Percentiles rank a stretch among this genome's conserved stretches.
phyloP scores from a whole-genome alignment of 306 rosid genomes.

The Medicago truncatula region MtrunA17r5.0-ANR NC_053045.1:49384001-49384500 shows the following conservation, averaged over 20 bases:
- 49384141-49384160: too few relatives aligned
- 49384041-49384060: background rate
- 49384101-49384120: background rate
- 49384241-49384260: background rate
- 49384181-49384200: too few relatives aligned
- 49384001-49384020: background rate
- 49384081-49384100: background rate
- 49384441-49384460: too few relatives aligned
- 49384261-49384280: background rate
- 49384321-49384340: background rate
- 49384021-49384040: slow-evolving; percentile 1
- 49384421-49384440: too few relatives aligned
- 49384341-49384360: too few relatives aligned
- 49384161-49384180: too few relatives aligned
- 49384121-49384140: slow-evolving; percentile 19
- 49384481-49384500: too few relatives aligned
- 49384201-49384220: background rate
- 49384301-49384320: background rate
- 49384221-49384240: background rate
- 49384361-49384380: too few relatives aligned
- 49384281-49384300: background rate
- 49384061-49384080: slow-evolving; percentile 25
- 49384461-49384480: too few relatives aligned
- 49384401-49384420: too few relatives aligned
- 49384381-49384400: too few relatives aligned